Evolutionary conservation across 495 filamentous ascomycete genomes (phyloP).

Genomic region (Chaetomidium leptoderma): DNA sequence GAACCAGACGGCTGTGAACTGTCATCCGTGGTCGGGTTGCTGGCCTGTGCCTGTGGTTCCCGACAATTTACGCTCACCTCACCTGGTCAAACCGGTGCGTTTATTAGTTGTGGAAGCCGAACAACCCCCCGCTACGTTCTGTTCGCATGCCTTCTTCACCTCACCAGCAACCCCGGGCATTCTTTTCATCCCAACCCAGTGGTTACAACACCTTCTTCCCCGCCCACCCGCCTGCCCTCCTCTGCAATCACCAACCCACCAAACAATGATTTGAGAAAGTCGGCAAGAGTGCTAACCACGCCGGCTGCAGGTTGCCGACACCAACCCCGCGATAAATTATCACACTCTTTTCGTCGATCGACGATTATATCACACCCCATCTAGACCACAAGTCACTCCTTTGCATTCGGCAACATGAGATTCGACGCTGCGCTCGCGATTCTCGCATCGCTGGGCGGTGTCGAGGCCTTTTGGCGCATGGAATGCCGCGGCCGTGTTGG

Average conservation of each 20-base stretch:
- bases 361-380: neutral
- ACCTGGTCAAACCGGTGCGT: conserved; percentile 17
- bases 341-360: conserved; percentile 5
- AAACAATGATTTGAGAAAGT: neutral
- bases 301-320: neutral
- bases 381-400: conserved; percentile 17
- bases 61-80: conserved; percentile 15
- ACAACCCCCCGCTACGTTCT: neutral
- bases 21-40: conserved; percentile 13
- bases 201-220: neutral
- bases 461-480: conserved; percentile 82
- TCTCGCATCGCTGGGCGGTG: conserved; percentile 30
- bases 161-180: neutral
- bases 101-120: neutral
- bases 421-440: conserved; percentile 22
- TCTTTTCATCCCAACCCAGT: neutral
- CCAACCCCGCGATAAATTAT: neutral
- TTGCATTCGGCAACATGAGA: conserved; percentile 30
- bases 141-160: neutral
- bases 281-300: conserved; percentile 3
- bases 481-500: conserved; percentile 66
- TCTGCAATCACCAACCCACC: neutral
- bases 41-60: conserved; percentile 18
- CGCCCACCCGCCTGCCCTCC: neutral
- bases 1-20: conserved; percentile 10